Base-by-base conservation (phyloP, 1,139 yeast species). In the Candida tetrigidarum region DNA sequence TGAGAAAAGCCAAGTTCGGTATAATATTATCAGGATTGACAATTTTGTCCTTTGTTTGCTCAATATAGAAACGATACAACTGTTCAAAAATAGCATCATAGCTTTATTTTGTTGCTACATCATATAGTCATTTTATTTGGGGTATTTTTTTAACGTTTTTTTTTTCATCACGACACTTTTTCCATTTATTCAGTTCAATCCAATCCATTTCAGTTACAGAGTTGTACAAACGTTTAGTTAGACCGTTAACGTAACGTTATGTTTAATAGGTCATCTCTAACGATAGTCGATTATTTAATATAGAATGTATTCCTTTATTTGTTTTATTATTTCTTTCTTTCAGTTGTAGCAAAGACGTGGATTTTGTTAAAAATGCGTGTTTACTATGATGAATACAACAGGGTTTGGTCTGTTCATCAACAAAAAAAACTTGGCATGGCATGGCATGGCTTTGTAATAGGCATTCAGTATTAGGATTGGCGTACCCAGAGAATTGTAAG, bases 11-110 rank as follows among this genome's bases (percentile, higher is more conserved):
- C 22, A 44, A 44, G 26, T 36, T 26, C 11, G 40, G 37, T 16
- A 18, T 44, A 33, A 27, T 44, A 23, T 35, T 44, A n/a, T 40
- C 40, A 2, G 25, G 34, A 22, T 20, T 44, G 8, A 30, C 40
- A 6, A 25, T 44, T 12, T 30, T 44, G 10, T 44, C 44, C 4
- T 28, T 44, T 12, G 37, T 44, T 3, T 34, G 26, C 15, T 25
- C 42, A 19, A 18, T 42, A 10, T 42, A 42, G 28, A 28, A 15
- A 12, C 2, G 9, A 14, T n/a, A n/a, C 32, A 28, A 7, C 15
- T 28, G 14, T 28, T 12, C 7, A n/a, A n/a, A 18, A 28, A 27
- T 11, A 11, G 11, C 30, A 23, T 23, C 11, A 23, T 15, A 27
- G 12, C 7, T 27, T 27, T 7, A n/a, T 27, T 12, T 27, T 32